phyloP scores from a whole-genome alignment of 108 stramenopile genomes.

The Discostella stelligeroides region DNA sequence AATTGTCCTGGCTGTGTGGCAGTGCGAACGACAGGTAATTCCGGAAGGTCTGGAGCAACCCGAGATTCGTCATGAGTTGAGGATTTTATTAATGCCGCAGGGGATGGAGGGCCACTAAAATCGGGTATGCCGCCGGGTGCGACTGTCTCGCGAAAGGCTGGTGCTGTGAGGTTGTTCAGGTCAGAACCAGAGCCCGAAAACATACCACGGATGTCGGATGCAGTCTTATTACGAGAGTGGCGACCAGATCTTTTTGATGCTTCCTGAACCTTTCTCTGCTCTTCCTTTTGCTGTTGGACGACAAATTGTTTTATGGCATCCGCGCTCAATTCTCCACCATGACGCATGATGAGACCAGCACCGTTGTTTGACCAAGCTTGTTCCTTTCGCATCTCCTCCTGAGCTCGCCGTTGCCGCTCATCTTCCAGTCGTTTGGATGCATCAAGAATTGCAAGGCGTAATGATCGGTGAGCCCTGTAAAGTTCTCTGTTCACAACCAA shows the following conservation, averaged over 20 bases:
- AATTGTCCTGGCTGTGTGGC: conserved; percentile 82
- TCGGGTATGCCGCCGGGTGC: conserved; percentile 23
- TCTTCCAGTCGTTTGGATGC: conserved; percentile 65
- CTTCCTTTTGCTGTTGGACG: conserved; percentile 43
- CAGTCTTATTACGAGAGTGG: conserved; percentile 51
- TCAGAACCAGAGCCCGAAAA: conserved; percentile 40
- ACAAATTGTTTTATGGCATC: conserved; percentile 53
- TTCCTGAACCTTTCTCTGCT: conserved; percentile 43
- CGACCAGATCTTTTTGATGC: conserved; percentile 46
- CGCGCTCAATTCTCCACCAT: conserved; percentile 49
- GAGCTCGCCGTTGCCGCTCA: conserved; percentile 52
- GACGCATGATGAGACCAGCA: conserved; percentile 57
- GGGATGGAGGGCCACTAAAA: conserved; percentile 21
- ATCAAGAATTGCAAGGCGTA: conserved; percentile 62
- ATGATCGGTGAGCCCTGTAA: conserved; percentile 59
- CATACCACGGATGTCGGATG: conserved; percentile 55
- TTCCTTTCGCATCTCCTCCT: conserved; percentile 51
- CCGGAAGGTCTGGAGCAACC: conserved; percentile 36
- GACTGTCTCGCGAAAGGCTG: conserved; percentile 12
- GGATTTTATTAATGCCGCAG: conserved; percentile 4
- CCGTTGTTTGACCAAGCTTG: conserved; percentile 34
- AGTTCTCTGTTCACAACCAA: conserved; percentile 53
- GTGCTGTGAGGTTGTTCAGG: conserved; percentile 34
- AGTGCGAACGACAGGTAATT: conserved; percentile 48
- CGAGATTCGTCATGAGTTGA: conserved; percentile 1